phyloP scores from a whole-genome alignment of 2,329 filamentous ascomycete genomes.

The Epicoccum nigrum region DNA sequence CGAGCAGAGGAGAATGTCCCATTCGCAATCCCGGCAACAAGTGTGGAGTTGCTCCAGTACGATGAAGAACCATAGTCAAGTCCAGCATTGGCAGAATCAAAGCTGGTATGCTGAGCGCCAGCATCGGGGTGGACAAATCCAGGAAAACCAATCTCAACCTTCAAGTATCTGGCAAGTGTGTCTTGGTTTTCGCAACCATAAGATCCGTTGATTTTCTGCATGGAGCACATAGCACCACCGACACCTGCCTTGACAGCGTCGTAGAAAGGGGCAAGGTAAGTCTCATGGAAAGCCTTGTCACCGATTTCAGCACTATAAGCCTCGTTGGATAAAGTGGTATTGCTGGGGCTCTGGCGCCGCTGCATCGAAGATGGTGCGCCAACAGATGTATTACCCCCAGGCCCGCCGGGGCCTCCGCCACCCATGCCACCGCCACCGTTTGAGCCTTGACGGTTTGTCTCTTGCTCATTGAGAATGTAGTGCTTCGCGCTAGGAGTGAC shows the following conservation, averaged over 20 bases:
- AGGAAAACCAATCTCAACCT: slow-evolving; percentile 56
- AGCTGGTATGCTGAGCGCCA: slow-evolving; percentile 52
- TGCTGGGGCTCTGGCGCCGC: slow-evolving; percentile 58
- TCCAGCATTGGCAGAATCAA: slow-evolving; percentile 50
- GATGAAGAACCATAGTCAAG: slow-evolving; percentile 46
- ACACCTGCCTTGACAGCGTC: slow-evolving; percentile 63
- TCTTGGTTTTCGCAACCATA: slow-evolving; percentile 38
- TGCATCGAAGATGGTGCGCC: slow-evolving; percentile 5
- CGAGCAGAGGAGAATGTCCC: slow-evolving; percentile 19
- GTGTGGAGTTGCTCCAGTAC: slow-evolving; percentile 25
- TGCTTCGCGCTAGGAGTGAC: slow-evolving; percentile 59
- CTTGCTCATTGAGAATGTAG: slow-evolving; percentile 15
- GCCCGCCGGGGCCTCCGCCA: not conserved
- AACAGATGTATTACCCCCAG: slow-evolving; percentile 1
- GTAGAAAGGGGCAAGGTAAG: slow-evolving; percentile 69
- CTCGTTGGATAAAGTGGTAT: slow-evolving; percentile 47
- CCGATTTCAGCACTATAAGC: slow-evolving; percentile 57
- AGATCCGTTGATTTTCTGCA: slow-evolving; percentile 36
- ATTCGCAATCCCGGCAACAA: slow-evolving; percentile 26
- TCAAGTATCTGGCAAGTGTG: slow-evolving; percentile 55
- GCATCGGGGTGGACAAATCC: slow-evolving; percentile 49
- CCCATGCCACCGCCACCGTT: slow-evolving; percentile 7
- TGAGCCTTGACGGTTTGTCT: slow-evolving; percentile 14
- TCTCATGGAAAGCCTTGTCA: slow-evolving; percentile 67
- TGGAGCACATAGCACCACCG: slow-evolving; percentile 64